A percentile compares a stretch with the other conserved stretches of the same genome.
These are phyloP conservation scores for Colletotrichum graminicola DNA, from an alignment of 2,329 filamentous ascomycete genomes.

Conservation along the genomic window DNA sequence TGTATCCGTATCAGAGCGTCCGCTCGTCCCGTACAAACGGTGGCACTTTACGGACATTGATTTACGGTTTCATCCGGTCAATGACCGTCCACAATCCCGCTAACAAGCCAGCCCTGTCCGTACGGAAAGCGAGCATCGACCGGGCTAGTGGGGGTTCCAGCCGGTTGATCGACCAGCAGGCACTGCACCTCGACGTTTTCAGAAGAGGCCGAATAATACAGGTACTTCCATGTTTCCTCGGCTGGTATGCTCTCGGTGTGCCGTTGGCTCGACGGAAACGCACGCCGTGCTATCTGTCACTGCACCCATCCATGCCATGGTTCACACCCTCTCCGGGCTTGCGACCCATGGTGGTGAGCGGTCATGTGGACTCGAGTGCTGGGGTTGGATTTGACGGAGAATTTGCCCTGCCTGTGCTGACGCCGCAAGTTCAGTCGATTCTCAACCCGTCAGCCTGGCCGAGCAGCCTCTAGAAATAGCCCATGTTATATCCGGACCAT, in stretches of 20 bases:
- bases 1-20: conserved; percentile 32
- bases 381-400: conserved; percentile 27
- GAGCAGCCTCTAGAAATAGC: conserved; percentile 19
- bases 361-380: conserved; percentile 32
- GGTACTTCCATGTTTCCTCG: conserved; percentile 9
- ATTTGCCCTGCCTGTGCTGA: conserved; percentile 30
- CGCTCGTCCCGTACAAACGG: conserved; percentile 35
- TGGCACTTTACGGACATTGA: neutral
- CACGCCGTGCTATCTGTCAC: conserved; percentile 16
- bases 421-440: conserved; percentile 19
- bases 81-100: neutral
- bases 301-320: conserved; percentile 7
- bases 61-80: conserved; percentile 22
- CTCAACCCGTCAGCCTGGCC: conserved; percentile 32
- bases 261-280: conserved; percentile 28
- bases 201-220: conserved; percentile 29
- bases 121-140: conserved; percentile 11
- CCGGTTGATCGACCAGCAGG: conserved; percentile 16
- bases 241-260: conserved; percentile 11
- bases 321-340: conserved; percentile 25
- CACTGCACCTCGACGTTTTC: conserved; percentile 18
- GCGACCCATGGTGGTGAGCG: conserved; percentile 2
- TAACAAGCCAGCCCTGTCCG: neutral
- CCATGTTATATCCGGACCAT: conserved; percentile 18
- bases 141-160: conserved; percentile 13